Conservation (phyloP, 352 stramenopile species). For the Pythium diclinum region DNA sequence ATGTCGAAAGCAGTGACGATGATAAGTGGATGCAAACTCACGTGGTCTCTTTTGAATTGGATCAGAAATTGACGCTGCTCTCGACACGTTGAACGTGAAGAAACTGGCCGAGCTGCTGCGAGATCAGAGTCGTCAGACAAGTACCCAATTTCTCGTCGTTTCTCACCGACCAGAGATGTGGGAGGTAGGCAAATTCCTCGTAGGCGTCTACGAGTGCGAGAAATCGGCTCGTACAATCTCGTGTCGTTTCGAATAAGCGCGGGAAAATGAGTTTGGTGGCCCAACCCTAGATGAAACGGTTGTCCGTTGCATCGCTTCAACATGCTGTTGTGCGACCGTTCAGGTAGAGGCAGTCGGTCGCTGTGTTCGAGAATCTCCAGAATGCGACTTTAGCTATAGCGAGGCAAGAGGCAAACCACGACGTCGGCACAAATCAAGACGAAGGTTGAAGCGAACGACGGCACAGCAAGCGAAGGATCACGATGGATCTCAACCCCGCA, state of each 20-base stretch:
- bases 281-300: conserved; percentile 13
- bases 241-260: conserved; percentile 27
- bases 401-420: neutral
- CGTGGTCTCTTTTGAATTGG: neutral
- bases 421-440: neutral
- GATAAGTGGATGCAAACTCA: neutral
- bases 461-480: conserved; percentile 1
- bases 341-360: neutral
- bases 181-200: conserved; percentile 24
- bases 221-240: conserved; percentile 28
- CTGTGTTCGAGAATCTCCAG: neutral
- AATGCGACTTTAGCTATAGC: neutral
- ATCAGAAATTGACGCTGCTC: conserved; percentile 38
- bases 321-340: conserved; percentile 18
- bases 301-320: conserved; percentile 13
- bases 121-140: conserved; percentile 21
- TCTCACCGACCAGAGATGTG: conserved; percentile 41
- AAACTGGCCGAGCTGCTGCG: conserved; percentile 29
- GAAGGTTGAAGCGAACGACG: neutral
- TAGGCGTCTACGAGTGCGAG: conserved; percentile 33
- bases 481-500: conserved; percentile 59
- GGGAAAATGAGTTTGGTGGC: neutral
- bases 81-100: conserved; percentile 37
- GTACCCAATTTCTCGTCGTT: conserved; percentile 37
- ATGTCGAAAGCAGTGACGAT: neutral